Conservation (phyloP, 1,284 basidiomycete genomes). For the Ceratobasidium sp. region DNA sequence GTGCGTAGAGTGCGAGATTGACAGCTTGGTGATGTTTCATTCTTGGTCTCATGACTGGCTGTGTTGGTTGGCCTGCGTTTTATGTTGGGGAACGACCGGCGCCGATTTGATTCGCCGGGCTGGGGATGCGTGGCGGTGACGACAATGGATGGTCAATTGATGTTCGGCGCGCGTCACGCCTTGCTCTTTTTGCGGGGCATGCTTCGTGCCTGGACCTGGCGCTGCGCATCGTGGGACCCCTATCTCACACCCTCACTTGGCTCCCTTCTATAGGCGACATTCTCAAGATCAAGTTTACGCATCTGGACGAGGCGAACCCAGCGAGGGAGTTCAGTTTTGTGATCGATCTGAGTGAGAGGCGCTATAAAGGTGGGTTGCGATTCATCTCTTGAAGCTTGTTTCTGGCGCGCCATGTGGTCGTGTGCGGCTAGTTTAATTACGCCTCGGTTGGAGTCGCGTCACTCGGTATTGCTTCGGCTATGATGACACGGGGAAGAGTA, state of each 20-base stretch:
- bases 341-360: constrained; percentile 70
- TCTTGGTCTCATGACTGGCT: background rate
- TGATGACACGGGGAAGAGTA: background rate
- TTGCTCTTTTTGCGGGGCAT: too few species aligned
- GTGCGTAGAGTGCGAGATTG: too few species aligned
- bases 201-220: too few species aligned
- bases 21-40: too few species aligned
- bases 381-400: background rate
- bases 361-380: constrained; percentile 73
- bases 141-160: too few species aligned
- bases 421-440: background rate
- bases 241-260: constrained; percentile 14
- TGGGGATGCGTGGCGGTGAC: too few species aligned
- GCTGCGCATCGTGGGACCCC: background rate
- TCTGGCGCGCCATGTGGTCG: background rate
- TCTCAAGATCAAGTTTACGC: constrained; percentile 76
- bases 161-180: too few species aligned
- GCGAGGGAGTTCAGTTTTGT: constrained; percentile 78
- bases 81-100: too few species aligned
- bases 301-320: constrained; percentile 68
- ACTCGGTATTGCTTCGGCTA: too few species aligned
- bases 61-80: background rate
- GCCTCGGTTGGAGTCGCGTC: background rate
- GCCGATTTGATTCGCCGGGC: too few species aligned
- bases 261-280: constrained; percentile 71